phyloP scores from a whole-genome alignment of 139 green algal species.

The Protoeuglena noctilucae region DNA sequence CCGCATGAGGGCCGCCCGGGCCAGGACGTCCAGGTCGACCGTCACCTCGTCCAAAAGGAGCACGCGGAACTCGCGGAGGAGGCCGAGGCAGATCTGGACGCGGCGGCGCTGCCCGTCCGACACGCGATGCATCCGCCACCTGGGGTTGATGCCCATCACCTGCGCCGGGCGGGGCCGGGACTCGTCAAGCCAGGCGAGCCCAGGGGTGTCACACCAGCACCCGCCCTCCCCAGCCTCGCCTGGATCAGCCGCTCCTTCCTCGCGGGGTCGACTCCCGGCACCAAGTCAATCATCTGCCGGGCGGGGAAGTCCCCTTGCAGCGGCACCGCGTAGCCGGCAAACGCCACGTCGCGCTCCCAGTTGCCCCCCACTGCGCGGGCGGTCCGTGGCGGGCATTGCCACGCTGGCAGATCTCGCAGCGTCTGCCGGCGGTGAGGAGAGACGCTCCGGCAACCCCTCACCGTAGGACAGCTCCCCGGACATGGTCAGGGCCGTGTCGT shows the following conservation, averaged over 20 bases:
- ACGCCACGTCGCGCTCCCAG: constrained; percentile 85
- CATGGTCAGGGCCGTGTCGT: constrained; percentile 67
- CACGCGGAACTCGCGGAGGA: constrained; percentile 69
- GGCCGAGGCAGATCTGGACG: constrained; percentile 79
- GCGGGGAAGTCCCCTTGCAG: constrained; percentile 83
- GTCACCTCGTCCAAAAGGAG: constrained; percentile 81
- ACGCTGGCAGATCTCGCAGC: too few species aligned
- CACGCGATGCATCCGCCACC: constrained; percentile 67
- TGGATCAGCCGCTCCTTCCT: constrained; percentile 47
- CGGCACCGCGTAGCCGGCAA: constrained; percentile 71
- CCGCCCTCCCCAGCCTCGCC: constrained; percentile 14
- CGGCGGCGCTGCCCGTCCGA: constrained; percentile 78
- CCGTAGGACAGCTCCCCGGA: constrained; percentile 69
- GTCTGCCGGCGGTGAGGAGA: too few species aligned
- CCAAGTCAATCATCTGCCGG: constrained; percentile 61
- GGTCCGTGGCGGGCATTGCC: too few species aligned
- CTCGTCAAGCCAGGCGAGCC: too few species aligned
- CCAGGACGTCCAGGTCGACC: constrained; percentile 94
- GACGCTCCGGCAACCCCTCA: too few species aligned
- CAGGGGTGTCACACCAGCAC: too few species aligned
- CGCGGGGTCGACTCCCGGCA: constrained; percentile 42
- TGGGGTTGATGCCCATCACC: constrained; percentile 68
- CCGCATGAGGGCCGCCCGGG: constrained; percentile 67
- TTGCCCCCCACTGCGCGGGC: constrained; percentile 84
- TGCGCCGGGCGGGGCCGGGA: constrained; percentile 3